Conservation (phyloP, 2,329 filamentous ascomycete genomes). For the Trichoderma pleuroti region DNA sequence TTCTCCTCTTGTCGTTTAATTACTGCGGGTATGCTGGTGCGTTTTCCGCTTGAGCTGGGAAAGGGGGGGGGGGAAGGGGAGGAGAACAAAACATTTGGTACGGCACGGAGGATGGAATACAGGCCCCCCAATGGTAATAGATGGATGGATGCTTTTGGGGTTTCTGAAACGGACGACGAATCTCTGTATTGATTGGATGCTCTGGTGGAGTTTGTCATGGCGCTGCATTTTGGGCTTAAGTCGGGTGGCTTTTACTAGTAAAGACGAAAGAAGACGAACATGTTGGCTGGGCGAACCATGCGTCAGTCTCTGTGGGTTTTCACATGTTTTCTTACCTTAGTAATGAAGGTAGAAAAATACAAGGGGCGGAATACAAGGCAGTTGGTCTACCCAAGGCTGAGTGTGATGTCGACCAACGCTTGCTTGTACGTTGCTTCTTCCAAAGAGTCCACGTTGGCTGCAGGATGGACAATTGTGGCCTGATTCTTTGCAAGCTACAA, state of each 20-base stretch:
- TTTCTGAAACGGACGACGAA: background rate
- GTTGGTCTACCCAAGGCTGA: background rate
- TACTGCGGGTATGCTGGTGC: background rate
- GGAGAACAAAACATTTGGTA: background rate
- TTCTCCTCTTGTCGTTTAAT: background rate
- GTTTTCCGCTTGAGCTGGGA: background rate
- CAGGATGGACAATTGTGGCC: background rate
- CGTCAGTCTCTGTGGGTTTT: no score
- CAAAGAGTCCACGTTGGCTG: background rate
- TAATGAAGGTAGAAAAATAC: no score
- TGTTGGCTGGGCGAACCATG: background rate
- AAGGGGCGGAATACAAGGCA: background rate
- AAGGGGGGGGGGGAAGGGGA: background rate
- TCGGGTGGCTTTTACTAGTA: background rate
- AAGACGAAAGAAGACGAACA: background rate
- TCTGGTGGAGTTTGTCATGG: constrained; percentile 3
- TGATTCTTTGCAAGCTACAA: background rate
- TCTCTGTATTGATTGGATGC: background rate
- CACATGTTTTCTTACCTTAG: no score
- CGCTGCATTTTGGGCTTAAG: constrained; percentile 6
- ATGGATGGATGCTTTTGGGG: background rate
- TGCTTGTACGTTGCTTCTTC: background rate
- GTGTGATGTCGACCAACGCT: background rate
- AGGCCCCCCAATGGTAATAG: background rate
- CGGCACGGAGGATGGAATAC: background rate